Percentiles rank a stretch among this genome's conserved stretches.
phyloP scores from a whole-genome alignment of 2,329 filamentous ascomycete species.

The Fusarium denticulatum region DNA sequence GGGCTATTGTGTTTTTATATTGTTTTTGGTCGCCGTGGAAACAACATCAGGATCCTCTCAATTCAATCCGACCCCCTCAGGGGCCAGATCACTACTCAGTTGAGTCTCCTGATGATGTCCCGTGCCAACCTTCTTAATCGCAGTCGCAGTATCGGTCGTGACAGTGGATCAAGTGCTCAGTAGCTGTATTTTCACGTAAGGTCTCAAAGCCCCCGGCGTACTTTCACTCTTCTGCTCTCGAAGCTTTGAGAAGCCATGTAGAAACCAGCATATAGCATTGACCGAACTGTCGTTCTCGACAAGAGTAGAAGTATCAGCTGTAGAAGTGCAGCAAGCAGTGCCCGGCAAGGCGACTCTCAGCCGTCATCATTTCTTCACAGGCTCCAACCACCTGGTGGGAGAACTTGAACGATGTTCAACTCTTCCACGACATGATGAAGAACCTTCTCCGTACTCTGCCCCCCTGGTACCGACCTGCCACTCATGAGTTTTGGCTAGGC shows the following conservation, averaged over 20 bases:
- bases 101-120: background rate
- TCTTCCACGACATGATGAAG: too few relatives aligned
- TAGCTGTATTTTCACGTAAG: background rate
- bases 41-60: background rate
- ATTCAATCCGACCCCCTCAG: background rate
- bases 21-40: background rate
- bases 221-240: too few relatives aligned
- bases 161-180: background rate
- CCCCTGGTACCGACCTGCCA: background rate
- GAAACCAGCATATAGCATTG: background rate
- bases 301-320: background rate
- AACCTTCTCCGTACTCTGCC: too few relatives aligned
- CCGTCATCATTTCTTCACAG: background rate
- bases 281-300: background rate
- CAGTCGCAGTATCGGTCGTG: background rate
- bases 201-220: background rate
- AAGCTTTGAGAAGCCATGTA: background rate
- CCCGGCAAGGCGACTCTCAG: background rate
- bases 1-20: background rate
- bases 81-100: background rate
- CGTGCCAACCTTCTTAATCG: background rate
- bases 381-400: background rate
- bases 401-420: background rate
- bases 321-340: background rate
- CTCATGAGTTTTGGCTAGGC: background rate